Base-by-base conservation (phyloP, 176 grass and related monocot genomes). In the Lolium multiflorum region DNA sequence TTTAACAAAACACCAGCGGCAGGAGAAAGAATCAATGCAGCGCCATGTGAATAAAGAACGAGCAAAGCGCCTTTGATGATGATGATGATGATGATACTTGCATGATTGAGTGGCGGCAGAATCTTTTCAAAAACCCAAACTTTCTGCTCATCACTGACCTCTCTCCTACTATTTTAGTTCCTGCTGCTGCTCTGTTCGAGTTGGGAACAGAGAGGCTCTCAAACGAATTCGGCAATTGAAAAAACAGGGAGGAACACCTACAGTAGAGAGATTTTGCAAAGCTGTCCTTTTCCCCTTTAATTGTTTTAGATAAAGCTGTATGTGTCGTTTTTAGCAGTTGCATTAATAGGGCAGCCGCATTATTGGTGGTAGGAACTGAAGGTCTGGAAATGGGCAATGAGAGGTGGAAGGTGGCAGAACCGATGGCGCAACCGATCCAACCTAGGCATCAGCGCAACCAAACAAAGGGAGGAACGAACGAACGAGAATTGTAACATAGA, bases 1-100 rank as follows among this genome's bases (percentile, higher is more conserved):
- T 88, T 89, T 78, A 62, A 69, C 26, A 39, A 37, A 43, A 16
- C 7, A 35, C 11, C 10, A 11, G 50, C 51, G 5, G 60, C 25
- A 61, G 52, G 13, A 28, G 71, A 52, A 75, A 66, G 80, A 83
- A 90, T 74, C 84, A 67, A 60, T 76, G 74, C 74, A 76, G 49
- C 28, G 80, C 56, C 84, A 87, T 83, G 84, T 87, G 84, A 71
- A 86, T 84, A 71, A 63, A 86, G 89, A 71, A 63, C 71, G 35
- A 35, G 67, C 15, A 63, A 89, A 64, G 76, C 66, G 31, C 57
- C 82, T 80, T 84, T 89, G 46, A 31, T 67, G 44, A 25, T 67
- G n/a, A 60, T 31, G 28, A 31, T 31, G 28, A 35, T 16, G 73
- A 74, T 76, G 24, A 76, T 52, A 28, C 21, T 3, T 31, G 15